These are phyloP conservation scores for Penicillium vulpinum DNA, from an alignment of 2,329 filamentous ascomycete genomes.

Conservation along the genomic window DNA sequence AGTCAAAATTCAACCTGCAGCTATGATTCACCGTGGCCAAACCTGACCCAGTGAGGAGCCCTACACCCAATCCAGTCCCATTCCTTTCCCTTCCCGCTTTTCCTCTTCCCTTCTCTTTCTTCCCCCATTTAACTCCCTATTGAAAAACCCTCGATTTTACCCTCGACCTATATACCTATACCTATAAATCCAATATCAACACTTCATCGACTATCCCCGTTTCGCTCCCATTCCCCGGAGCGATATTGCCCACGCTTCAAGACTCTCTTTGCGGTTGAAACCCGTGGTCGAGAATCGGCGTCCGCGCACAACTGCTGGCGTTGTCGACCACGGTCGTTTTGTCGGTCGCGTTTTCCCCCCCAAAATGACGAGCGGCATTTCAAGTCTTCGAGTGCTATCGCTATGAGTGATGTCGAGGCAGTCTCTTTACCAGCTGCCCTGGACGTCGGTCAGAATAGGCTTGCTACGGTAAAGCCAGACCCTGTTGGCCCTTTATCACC, in stretches of 20 bases:
- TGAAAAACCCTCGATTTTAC: not conserved
- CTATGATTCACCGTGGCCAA: conserved; percentile 16
- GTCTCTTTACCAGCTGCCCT: conserved; percentile 41
- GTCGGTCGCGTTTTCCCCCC: conserved; percentile 39
- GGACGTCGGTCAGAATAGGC: conserved; percentile 34
- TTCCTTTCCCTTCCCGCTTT: conserved; percentile 22
- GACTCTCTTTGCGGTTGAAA: conserved; percentile 10
- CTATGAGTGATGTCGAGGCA: conserved; percentile 51
- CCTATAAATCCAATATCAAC: conserved; percentile 2
- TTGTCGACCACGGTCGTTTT: conserved; percentile 31
- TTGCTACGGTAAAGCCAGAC: conserved; percentile 35
- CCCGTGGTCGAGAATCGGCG: conserved; percentile 34
- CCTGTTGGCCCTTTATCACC: conserved; percentile 25
- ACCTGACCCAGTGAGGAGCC: conserved; percentile 14
- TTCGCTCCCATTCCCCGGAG: conserved; percentile 8
- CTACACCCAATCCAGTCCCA: conserved; percentile 12
- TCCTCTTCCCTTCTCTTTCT: conserved; percentile 17
- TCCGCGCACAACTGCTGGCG: conserved; percentile 38
- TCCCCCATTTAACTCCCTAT: conserved; percentile 10
- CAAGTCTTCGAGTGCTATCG: conserved; percentile 44
- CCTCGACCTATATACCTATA: not conserved
- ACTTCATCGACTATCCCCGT: not conserved
- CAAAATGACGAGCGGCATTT: conserved; percentile 47
- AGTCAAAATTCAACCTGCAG: conserved; percentile 6
- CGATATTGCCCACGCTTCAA: conserved; percentile 13